phyloP scores from a whole-genome alignment of 352 stramenopile genomes.

The Globisporangium cystogenes region DNA sequence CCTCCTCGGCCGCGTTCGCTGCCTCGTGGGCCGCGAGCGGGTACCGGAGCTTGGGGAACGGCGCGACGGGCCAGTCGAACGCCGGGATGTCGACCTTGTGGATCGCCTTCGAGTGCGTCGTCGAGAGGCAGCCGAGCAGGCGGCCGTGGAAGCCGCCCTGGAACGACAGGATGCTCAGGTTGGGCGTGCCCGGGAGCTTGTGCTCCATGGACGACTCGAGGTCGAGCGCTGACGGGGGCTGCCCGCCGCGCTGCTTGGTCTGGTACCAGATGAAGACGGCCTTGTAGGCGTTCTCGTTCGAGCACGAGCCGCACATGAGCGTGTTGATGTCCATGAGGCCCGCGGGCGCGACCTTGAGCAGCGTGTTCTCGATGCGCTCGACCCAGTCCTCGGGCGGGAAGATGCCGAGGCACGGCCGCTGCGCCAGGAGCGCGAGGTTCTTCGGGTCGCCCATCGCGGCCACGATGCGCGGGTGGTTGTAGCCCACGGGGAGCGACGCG shows the following conservation, averaged over 20 bases:
- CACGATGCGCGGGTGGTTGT: constrained; percentile 79
- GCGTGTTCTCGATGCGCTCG: constrained; percentile 55
- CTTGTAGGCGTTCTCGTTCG: constrained; percentile 86
- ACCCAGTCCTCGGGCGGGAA: constrained; percentile 76
- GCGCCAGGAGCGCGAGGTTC: constrained; percentile 64
- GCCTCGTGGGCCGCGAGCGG: constrained; percentile 53
- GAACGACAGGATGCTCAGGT: constrained; percentile 82
- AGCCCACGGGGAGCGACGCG: constrained; percentile 77
- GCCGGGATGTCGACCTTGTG: constrained; percentile 85
- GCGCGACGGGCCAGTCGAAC: constrained; percentile 78
- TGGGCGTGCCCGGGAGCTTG: constrained; percentile 56
- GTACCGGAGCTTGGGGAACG: constrained; percentile 67
- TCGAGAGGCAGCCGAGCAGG: constrained; percentile 72
- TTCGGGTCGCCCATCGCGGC: constrained; percentile 49
- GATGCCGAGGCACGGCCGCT: constrained; percentile 70
- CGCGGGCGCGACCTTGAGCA: constrained; percentile 46
- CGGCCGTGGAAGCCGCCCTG: constrained; percentile 77
- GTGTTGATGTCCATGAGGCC: constrained; percentile 73
- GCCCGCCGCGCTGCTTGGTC: constrained; percentile 57
- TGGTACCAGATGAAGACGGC: constrained; percentile 87
- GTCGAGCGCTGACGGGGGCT: constrained; percentile 49
- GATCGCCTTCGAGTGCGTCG: constrained; percentile 82
- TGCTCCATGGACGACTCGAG: constrained; percentile 70
- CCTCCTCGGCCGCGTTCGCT: constrained; percentile 65
- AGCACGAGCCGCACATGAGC: constrained; percentile 86